Base-by-base conservation (phyloP, 768 basidiomycete species). In the Phlebiopsis flavidoalba region DNA sequence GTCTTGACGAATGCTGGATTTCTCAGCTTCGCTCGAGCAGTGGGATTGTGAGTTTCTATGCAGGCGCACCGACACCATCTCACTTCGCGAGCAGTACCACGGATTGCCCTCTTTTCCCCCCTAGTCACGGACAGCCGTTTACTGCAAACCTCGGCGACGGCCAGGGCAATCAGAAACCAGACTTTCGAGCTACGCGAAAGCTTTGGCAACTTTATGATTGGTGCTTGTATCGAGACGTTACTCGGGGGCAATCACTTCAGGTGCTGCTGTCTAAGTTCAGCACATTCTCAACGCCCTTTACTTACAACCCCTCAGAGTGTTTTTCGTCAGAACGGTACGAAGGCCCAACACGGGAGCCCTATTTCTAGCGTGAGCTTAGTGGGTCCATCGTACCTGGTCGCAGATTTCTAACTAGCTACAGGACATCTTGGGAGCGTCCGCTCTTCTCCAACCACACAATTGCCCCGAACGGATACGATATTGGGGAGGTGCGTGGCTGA, bases 1-100 rank as follows among this genome's bases (percentile, higher is more conserved):
- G 83, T 88, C 12, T 77, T 87, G 53, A 84, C 81, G 0, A 76
- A 83, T 56, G 62, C 69, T 24, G 86, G 87, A 0, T 67, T 87
- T 50, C 49, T 84, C 46, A 85, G 85, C 63, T 88, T 77, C 66
- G 85, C 83, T 0, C 75, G 70, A 43, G 80, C 85, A 7, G 79
- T 87, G 55, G 85, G 84, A 14, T 87, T 86, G 86, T 88, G 64
- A 61, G 79, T 72, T 5, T 26, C 1, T 12, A 47, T 11, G 14
- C 21, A 24, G 1, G 14, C 58, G 14, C 7, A 43, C 17, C n/a
- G 17, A 36, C 15, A 40, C 3, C 3, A 21, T 45, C 45, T 24
- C 8, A 24, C 10, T 37, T 21, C 35, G 10, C 43, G 3, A n/a
- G 17, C n/a, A 49, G 53, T 21, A 67, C 43, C 53, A 53, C 51